Evolutionary conservation across 768 basidiomycete genomes (phyloP), one percentile per base, ranked within the genome.

Genomic region (Rhodosporidiobolus sp.): DNA sequence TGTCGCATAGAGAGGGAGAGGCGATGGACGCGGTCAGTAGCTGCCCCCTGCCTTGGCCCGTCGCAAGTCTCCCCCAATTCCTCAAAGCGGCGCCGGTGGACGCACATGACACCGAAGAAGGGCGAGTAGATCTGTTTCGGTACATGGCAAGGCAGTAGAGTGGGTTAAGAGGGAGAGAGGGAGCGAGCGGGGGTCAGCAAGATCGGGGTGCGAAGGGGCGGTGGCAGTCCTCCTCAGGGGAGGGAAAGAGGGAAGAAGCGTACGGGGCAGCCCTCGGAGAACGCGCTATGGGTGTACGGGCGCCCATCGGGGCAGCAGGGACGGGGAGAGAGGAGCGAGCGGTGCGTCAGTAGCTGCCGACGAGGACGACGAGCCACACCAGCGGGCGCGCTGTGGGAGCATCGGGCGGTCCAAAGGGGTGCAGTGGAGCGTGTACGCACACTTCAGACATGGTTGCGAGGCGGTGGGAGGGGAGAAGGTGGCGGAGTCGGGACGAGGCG

Each of bases 41-140:
- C n/a, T n/a, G n/a, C n/a, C 3, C 4, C 17, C 30, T 20, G 3
- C 17, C 38, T 45, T 22, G 14, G 53, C 20, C 30, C 35, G 34
- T 24, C 7, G 20, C 62, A 24, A 8, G 45, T n/a, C 30, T 48
- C 24, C 28, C 50, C 9, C 28, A 32, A n/a, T 19, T 20, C 34
- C 46, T 20, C 48, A 26, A 20, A 30, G 0, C 59, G 7, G 10
- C 26, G 12, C 7, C 67, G 11, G 19, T 22, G n/a, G 24, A 91
- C 93, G 43, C 34, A 72, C 91, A 96, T 93, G 69, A 90, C 92
- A 79, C 92, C 92, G 79, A 99, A 99, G 86, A 97, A 98, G 77
- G 95, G 95, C 68, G 95, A 91, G 83, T 98, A 98, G 64, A 95
- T 93, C 75, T 72, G 59, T 2, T 10, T 26, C 0, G 17, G 8